phyloP scores from a whole-genome alignment of 345 rosid genomes.

The Corchorus capsularis region DNA sequence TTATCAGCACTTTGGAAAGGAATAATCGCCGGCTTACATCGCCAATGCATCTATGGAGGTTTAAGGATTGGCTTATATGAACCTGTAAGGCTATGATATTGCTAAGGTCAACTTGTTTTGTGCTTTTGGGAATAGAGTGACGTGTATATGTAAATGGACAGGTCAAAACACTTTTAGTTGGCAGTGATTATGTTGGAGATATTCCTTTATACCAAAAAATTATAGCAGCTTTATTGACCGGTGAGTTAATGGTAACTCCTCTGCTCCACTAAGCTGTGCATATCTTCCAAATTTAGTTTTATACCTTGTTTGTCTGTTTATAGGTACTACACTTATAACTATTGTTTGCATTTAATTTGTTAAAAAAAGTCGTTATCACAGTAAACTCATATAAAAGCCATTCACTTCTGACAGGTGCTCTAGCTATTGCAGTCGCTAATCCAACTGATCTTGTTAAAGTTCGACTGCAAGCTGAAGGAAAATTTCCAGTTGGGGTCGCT shows the following conservation, averaged over 20 bases:
- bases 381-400: conserved; percentile 1
- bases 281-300: conserved; percentile 12
- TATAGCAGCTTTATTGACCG: conserved; percentile 88
- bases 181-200: conserved; percentile 74
- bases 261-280: conserved; percentile 21
- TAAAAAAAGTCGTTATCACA: background rate
- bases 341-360: conserved; percentile 1
- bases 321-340: conserved; percentile 3
- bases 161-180: conserved; percentile 89
- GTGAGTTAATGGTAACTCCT: conserved; percentile 39
- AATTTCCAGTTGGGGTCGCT: conserved; percentile 78
- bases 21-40: conserved; percentile 84
- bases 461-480: conserved; percentile 94
- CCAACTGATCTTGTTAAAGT: conserved; percentile 98
- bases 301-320: conserved; percentile 7
- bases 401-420: conserved; percentile 62
- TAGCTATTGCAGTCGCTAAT: conserved; percentile 88
- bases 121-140: conserved; percentile 9
- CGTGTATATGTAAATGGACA: conserved; percentile 30
- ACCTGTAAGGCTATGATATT: conserved; percentile 62
- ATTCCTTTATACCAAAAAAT: conserved; percentile 83
- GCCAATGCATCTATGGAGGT: conserved; percentile 91
- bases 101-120: background rate
- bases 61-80: conserved; percentile 87
- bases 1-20: conserved; percentile 90